A percentile compares a stretch with the other conserved stretches of the same genome.
These are phyloP conservation scores for Corymbia citriodora DNA, from an alignment of 441 rosid genomes.

Conservation along the genomic window DNA sequence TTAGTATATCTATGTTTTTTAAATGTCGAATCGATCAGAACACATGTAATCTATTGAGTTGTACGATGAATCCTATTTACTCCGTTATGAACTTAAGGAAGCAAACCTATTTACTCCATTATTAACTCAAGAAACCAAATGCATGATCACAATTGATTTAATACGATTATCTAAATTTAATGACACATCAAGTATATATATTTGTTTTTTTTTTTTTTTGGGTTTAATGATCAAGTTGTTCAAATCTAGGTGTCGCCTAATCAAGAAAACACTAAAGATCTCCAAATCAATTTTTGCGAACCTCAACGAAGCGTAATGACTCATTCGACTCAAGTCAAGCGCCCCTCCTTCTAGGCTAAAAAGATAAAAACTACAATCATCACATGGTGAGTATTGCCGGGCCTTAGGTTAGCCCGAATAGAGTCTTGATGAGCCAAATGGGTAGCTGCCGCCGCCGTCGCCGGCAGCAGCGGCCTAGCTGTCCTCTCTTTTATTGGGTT, in stretches of 20 bases:
- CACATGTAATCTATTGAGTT: not conserved
- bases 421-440: not conserved
- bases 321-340: not conserved
- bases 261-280: too few relatives aligned
- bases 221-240: not conserved
- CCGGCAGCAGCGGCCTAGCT: fast-evolving
- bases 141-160: not conserved
- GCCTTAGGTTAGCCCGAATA: too few relatives aligned
- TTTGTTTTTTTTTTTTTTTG: not conserved
- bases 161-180: not conserved
- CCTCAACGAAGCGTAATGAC: fast-evolving
- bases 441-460: not conserved
- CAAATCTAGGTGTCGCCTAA: too few relatives aligned
- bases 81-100: not conserved
- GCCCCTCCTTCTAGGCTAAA: not conserved
- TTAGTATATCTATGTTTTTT: too few relatives aligned
- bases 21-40: not conserved
- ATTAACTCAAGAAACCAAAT: too few relatives aligned
- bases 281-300: fast-evolving
- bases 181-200: not conserved
- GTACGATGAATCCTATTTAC: not conserved
- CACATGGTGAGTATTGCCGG: fast-evolving
- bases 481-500: too few relatives aligned
- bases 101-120: too few relatives aligned
- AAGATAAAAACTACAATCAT: fast-evolving